Evolutionary conservation across 2,329 filamentous ascomycete genomes (phyloP).

Genomic region (Aureobasidium uvarum): DNA sequence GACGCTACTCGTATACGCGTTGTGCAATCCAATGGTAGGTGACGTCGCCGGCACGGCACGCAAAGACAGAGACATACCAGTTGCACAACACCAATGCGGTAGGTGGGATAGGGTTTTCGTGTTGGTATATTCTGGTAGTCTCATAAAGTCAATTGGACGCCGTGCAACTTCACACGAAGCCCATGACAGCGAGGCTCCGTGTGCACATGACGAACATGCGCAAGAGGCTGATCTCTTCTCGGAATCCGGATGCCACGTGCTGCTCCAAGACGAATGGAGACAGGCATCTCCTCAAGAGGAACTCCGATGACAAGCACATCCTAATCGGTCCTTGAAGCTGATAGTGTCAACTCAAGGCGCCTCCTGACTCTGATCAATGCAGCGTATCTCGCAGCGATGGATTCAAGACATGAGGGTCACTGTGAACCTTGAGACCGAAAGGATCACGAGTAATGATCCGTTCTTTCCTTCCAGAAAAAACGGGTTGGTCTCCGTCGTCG

Average conservation of each 20-base stretch:
- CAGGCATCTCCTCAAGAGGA: not conserved
- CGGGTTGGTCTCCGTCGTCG: conserved; percentile 1
- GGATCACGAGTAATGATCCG: conserved; percentile 7
- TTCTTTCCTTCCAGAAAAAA: conserved; percentile 10
- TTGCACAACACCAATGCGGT: not conserved
- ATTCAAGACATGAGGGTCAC: conserved; percentile 14
- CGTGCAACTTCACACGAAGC: conserved; percentile 19
- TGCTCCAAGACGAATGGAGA: conserved; percentile 2
- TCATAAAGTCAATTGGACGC: conserved; percentile 13
- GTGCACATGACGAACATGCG: conserved; percentile 17
- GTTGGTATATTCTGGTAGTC: not conserved
- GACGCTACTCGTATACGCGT: not conserved
- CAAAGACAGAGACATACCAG: conserved; percentile 7
- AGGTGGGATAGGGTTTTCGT: conserved; percentile 8
- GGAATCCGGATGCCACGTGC: conserved; percentile 14
- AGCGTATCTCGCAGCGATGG: not conserved
- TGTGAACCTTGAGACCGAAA: not conserved
- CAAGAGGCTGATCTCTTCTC: conserved; percentile 11
- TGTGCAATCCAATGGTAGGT: conserved; percentile 10
- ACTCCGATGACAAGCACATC: conserved; percentile 1
- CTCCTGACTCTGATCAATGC: not conserved
- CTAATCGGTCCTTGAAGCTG: conserved; percentile 13
- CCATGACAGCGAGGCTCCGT: conserved; percentile 4
- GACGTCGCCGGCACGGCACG: conserved; percentile 25
- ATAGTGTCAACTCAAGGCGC: conserved; percentile 8